Percentiles rank a stretch among this genome's conserved stretches.
phyloP scores from a whole-genome alignment of 1,284 basidiomycete species.

The Meripilus lineatus region DNA sequence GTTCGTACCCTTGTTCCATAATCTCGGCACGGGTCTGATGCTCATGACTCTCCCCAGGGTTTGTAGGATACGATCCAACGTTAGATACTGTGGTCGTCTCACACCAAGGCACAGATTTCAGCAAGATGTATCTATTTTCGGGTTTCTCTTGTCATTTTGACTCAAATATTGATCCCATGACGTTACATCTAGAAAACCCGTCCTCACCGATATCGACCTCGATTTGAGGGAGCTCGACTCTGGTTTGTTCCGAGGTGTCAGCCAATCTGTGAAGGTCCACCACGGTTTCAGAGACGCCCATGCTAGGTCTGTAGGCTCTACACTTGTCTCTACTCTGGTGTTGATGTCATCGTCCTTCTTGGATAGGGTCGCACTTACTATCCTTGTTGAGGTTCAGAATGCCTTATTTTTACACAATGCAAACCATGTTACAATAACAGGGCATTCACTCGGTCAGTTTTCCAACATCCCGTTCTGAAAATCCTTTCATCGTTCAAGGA shows the following conservation, averaged over 20 bases:
- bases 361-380: slow-evolving; percentile 25
- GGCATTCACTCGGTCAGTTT: slow-evolving; percentile 31
- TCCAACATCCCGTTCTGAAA: not conserved
- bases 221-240: slow-evolving; percentile 34
- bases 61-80: slow-evolving; percentile 41
- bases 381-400: slow-evolving; percentile 33
- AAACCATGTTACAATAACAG: slow-evolving; percentile 29
- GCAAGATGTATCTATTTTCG: slow-evolving; percentile 34
- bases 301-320: slow-evolving; percentile 32
- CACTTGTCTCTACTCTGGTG: slow-evolving; percentile 16
- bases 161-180: no score
- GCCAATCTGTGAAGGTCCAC: slow-evolving; percentile 46
- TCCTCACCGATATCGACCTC: slow-evolving; percentile 49
- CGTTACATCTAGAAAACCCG: not conserved
- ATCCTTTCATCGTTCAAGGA: not conserved
- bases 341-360: not conserved
- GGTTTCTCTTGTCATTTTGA: slow-evolving; percentile 1
- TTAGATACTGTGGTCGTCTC: slow-evolving; percentile 42
- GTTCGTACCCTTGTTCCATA: slow-evolving; percentile 21
- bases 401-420: slow-evolving; percentile 26
- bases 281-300: slow-evolving; percentile 52
- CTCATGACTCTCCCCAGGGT: slow-evolving; percentile 24
- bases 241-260: slow-evolving; percentile 54
- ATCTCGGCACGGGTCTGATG: not conserved
- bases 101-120: slow-evolving; percentile 48